Conservation (phyloP, 2,329 filamentous ascomycete species). For the Decorospora gaudefroyi region DNA sequence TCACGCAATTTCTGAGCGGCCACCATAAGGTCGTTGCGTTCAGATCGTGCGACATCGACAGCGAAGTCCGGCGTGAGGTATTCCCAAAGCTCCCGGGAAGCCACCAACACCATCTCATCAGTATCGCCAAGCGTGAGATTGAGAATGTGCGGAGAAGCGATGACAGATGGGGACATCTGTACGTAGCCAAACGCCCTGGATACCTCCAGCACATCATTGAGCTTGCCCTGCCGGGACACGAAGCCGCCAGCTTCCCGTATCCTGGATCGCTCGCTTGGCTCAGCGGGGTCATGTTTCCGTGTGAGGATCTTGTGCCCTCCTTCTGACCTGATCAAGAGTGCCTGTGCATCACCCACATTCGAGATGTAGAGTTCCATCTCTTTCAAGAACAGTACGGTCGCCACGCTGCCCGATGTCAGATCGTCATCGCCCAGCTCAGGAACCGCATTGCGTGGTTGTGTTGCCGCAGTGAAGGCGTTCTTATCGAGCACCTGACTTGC, state of each 20-base stretch:
- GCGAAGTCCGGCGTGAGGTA: slow-evolving; percentile 87
- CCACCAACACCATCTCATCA: slow-evolving; percentile 91
- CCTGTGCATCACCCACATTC: slow-evolving; percentile 93
- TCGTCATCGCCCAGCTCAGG: slow-evolving; percentile 87
- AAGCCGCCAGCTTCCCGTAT: slow-evolving; percentile 95
- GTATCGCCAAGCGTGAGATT: slow-evolving; percentile 80
- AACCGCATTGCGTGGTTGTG: slow-evolving; percentile 68
- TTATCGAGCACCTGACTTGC: slow-evolving; percentile 82
- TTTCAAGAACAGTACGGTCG: slow-evolving; percentile 87
- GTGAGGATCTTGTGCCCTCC: slow-evolving; percentile 83
- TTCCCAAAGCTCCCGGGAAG: slow-evolving; percentile 93
- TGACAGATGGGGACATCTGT: slow-evolving; percentile 87
- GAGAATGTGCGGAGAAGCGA: slow-evolving; percentile 83
- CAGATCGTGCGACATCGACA: slow-evolving; percentile 85
- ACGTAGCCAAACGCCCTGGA: slow-evolving; percentile 95
- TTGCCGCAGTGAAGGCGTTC: slow-evolving; percentile 45
- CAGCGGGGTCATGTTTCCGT: slow-evolving; percentile 89
- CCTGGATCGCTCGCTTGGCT: slow-evolving; percentile 78
- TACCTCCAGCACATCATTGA: slow-evolving; percentile 89
- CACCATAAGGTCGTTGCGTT: slow-evolving; percentile 88
- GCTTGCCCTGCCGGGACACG: slow-evolving; percentile 89
- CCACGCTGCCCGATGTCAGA: slow-evolving; percentile 85
- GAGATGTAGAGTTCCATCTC: slow-evolving; percentile 90
- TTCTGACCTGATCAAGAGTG: slow-evolving; percentile 90
- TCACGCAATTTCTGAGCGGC: slow-evolving; percentile 94